Base-by-base conservation (phyloP, 345 rosid species). In the Populus simonii region DNA sequence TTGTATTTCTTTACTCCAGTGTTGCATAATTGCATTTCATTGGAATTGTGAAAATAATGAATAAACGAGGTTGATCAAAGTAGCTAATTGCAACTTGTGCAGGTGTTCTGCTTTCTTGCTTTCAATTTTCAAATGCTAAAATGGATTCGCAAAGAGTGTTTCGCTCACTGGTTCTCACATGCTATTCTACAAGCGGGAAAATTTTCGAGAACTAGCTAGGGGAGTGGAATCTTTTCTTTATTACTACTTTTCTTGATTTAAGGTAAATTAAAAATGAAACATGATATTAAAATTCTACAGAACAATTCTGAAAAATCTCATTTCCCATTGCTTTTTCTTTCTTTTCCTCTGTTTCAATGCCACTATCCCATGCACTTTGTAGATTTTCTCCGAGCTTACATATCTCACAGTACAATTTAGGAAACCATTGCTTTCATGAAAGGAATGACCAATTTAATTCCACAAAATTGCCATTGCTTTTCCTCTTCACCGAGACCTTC, bases 371-470 rank as follows among this genome's bases (percentile, higher is more conserved):
- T n/a, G 35, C 25, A 29, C 66, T 0, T 33, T 23, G 10, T 23
- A 8, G 65, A 59, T 25, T 9, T 72, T 20, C 11, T 15, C 47
- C 0, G 11, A 35, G 47, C 22, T 20, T 12, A 72, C 9, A 18
- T 51, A 10, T 33, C 74, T 53, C 11, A 72, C 47, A 13, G 75
- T n/a, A 22, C 27, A 15, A 55, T 6, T 35, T 72, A 35, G 75
- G 75, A 72, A 72, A 33, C 66, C 49, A 35, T 36, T 35, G 66
- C 66, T 72, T 72, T 36, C 75, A 13, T 55, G 62, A 12, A 38
- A 8, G 49, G 18, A 22, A 72, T 3, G 29, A 33, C 66, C 65
- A 7, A 35, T 15, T 13, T 18, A 12, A 23, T n/a, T n/a, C 35
- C 17, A 5, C 61, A 55, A 33, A 47, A 13, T 6, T 36, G 31